These are phyloP conservation scores for Termitomyces bulborhizus DNA, from an alignment of 768 basidiomycete genomes.

Conservation along the genomic window DNA sequence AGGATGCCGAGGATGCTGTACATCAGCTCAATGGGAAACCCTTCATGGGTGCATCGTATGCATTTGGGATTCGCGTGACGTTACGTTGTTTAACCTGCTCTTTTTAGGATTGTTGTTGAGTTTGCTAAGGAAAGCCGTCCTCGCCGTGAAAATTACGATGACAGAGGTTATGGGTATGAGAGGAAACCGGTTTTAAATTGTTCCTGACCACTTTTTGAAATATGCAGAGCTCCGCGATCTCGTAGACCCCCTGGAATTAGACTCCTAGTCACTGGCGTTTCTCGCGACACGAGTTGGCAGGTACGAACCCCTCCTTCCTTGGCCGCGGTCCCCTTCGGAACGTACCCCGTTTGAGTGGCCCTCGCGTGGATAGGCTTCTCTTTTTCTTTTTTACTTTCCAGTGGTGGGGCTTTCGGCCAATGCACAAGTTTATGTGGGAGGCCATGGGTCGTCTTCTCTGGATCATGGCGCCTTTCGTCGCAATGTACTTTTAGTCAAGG, in stretches of 20 bases:
- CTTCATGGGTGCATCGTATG: conserved; percentile 85
- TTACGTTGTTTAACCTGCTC: background rate
- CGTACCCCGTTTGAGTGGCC: conserved; percentile 16
- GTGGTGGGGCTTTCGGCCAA: conserved; percentile 13
- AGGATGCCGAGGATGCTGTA: conserved; percentile 96
- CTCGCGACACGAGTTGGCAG: conserved; percentile 98
- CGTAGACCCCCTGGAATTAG: conserved; percentile 79
- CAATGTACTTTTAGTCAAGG: conserved; percentile 22
- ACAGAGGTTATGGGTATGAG: conserved; percentile 51
- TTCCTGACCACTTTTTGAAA: conserved; percentile 11
- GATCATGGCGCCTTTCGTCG: conserved; percentile 16
- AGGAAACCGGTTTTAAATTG: background rate
- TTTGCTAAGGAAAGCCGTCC: conserved; percentile 91
- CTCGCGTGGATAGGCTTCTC: conserved; percentile 12
- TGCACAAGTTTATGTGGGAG: conserved; percentile 7
- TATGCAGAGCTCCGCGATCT: conserved; percentile 47
- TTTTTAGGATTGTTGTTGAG: conserved; percentile 83
- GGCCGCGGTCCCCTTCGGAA: conserved; percentile 15
- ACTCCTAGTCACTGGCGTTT: conserved; percentile 82
- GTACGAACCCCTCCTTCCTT: conserved; percentile 49
- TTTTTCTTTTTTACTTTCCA: conserved; percentile 10
- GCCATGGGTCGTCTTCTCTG: conserved; percentile 11
- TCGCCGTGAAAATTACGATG: conserved; percentile 71
- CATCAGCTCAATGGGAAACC: conserved; percentile 80
- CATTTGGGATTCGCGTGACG: background rate